Percentiles rank a stretch among this genome's conserved stretches.
phyloP scores from a whole-genome alignment of 2,329 filamentous ascomycete species.

The Lizonia empirigonia region DNA sequence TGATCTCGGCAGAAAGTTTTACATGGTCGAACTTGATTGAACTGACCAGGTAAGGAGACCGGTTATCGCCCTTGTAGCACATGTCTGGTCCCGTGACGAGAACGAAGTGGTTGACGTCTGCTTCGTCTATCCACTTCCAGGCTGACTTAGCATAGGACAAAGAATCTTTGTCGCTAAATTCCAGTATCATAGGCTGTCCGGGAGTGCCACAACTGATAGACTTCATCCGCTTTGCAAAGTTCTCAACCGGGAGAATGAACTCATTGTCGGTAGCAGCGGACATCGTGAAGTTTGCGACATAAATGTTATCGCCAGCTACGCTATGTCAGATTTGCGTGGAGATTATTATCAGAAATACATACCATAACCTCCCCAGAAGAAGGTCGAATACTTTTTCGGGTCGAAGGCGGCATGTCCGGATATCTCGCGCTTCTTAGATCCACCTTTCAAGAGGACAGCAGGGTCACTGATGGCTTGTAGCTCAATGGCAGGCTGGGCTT shows the following conservation, averaged over 20 bases:
- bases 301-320: conserved; percentile 28
- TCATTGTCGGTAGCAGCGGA: conserved; percentile 25
- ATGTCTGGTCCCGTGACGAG: conserved; percentile 31
- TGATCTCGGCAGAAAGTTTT: conserved; percentile 22
- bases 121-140: conserved; percentile 33
- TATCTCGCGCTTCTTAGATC: conserved; percentile 24
- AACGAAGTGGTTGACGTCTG: conserved; percentile 29
- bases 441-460: conserved; percentile 18
- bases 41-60: conserved; percentile 31
- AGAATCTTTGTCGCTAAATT: conserved; percentile 22
- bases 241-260: conserved; percentile 29
- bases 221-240: conserved; percentile 32
- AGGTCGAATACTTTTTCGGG: conserved; percentile 19
- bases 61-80: conserved; percentile 32
- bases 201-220: conserved; percentile 26
- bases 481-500: conserved; percentile 11
- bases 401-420: conserved; percentile 25
- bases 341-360: not conserved
- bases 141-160: conserved; percentile 23
- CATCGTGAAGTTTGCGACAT: conserved; percentile 33
- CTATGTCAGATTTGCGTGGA: not conserved
- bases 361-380: conserved; percentile 33
- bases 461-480: conserved; percentile 25
- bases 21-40: conserved; percentile 26
- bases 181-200: conserved; percentile 19